Conservation (phyloP, 208 protist genomes). For the Herpetomonas samuelpessoai region DNA sequence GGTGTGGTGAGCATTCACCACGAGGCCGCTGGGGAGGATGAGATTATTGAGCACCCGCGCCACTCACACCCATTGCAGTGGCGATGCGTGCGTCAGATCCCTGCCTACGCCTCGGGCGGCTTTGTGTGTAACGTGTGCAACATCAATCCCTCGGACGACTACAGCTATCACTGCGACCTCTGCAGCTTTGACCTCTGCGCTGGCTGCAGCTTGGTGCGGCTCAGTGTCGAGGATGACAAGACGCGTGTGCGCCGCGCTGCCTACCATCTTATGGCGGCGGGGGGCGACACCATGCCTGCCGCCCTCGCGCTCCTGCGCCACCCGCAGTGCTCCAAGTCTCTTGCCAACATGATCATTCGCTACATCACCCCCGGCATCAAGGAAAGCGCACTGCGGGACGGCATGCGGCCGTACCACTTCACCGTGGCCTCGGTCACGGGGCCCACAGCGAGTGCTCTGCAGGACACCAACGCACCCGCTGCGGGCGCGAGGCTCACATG, state of each 20-base stretch:
- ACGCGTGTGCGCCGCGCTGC: conserved; percentile 37
- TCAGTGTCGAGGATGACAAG: conserved; percentile 35
- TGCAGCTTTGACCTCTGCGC: conserved; percentile 78
- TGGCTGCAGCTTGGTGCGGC: conserved; percentile 45
- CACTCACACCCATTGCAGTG: conserved; percentile 70
- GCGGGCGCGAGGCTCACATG: background rate
- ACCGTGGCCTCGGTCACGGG: background rate
- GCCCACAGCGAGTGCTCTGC: too few relatives aligned
- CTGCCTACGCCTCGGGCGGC: conserved; percentile 41
- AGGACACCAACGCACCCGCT: background rate
- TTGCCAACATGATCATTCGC: conserved; percentile 30
- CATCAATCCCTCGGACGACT: conserved; percentile 31
- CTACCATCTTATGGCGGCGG: conserved; percentile 28
- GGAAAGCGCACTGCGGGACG: conserved; percentile 54
- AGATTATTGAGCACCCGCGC: conserved; percentile 51
- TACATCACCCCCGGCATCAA: conserved; percentile 46
- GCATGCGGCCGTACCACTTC: conserved; percentile 1
- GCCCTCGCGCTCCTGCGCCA: conserved; percentile 47
- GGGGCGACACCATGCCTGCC: conserved; percentile 23
- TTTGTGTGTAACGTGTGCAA: conserved; percentile 68
- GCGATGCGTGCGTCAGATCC: conserved; percentile 32
- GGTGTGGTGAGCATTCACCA: conserved; percentile 22
- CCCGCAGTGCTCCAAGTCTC: conserved; percentile 37
- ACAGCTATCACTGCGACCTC: conserved; percentile 60
- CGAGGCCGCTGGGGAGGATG: conserved; percentile 5